Percentiles rank a stretch among this genome's conserved stretches.
phyloP scores from a whole-genome alignment of 73 alveolate genomes.

The Paramecium pentaurelia region DNA sequence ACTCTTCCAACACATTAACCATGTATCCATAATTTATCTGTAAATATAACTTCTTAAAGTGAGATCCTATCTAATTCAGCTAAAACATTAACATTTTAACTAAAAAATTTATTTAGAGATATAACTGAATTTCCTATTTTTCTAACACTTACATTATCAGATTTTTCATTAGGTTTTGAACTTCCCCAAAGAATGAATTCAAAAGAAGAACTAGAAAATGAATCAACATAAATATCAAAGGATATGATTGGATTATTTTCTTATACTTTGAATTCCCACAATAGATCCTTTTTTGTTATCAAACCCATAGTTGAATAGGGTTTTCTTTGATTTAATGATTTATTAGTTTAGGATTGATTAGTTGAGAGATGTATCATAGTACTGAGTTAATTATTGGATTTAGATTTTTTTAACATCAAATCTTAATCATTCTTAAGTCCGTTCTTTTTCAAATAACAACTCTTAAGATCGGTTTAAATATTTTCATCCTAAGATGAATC shows the following conservation, averaged over 20 bases:
- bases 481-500: background rate
- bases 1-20: conserved; percentile 17
- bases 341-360: background rate
- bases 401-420: background rate
- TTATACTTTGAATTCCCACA: background rate
- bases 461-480: background rate
- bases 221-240: conserved; percentile 35
- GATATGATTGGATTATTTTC: background rate
- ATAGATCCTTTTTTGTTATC: background rate
- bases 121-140: background rate
- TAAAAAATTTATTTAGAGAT: conserved; percentile 3
- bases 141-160: background rate
- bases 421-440: background rate
- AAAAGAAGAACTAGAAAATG: conserved; percentile 31
- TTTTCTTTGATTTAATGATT: background rate
- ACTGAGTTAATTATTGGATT: background rate
- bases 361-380: background rate
- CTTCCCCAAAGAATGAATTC: background rate
- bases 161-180: background rate
- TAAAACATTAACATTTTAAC: conserved; percentile 22
- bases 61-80: background rate
- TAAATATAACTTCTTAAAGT: background rate
- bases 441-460: background rate
- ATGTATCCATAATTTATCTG: conserved; percentile 7
- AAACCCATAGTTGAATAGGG: background rate